Base-by-base conservation (phyloP, 768 basidiomycete species). In the Calvatia gigantea region DNA sequence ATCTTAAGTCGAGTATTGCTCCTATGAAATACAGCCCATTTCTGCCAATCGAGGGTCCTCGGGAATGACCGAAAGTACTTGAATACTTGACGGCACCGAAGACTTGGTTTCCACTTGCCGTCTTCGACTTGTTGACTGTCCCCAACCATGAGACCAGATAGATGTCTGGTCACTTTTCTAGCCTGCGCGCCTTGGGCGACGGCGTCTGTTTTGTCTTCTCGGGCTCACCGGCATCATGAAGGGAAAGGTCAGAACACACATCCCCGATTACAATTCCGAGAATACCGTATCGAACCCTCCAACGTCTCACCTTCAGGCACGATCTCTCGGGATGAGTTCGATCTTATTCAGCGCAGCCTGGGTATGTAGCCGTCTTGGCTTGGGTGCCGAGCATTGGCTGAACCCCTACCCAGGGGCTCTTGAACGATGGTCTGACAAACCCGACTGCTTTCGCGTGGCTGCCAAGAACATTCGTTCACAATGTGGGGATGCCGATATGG, bases 401-500 rank as follows among this genome's bases (percentile, higher is more conserved):
- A 28, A 17, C 35, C 23, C 28, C 39, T 17, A 56, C 19, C 52
- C 56, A 79, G 78, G 70, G 42, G 49, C 65, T 5, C 67, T 81
- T 9, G 70, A 70, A 9, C 63, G 67, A 17, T 75, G 78, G 56
- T 57, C 70, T 39, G 70, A 68, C 15, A 75, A 73, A 61, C 76
- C 82, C 3, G 85, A 86, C 60, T 88, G 86, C 62, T 87, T 86
- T 67, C 75, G 77, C 15, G 72, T 71, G 25, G 81, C 78, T 25
- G 76, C 81, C 29, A 68, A 64, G 17, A 57, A 60, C 27, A 75
- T 86, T 29, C 76, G 73, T 15, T 60, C 69, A n/a, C 75, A 68
- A 19, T 88, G 86, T 51, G 72, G 72, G n/a, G 78, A 82, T 29
- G 70, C 80, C 1, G 82, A 85, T 28, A 78, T 81, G 73, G 62